phyloP scores from a whole-genome alignment of 2,329 filamentous ascomycete species.

The Neofusicoccum laricinum region DNA sequence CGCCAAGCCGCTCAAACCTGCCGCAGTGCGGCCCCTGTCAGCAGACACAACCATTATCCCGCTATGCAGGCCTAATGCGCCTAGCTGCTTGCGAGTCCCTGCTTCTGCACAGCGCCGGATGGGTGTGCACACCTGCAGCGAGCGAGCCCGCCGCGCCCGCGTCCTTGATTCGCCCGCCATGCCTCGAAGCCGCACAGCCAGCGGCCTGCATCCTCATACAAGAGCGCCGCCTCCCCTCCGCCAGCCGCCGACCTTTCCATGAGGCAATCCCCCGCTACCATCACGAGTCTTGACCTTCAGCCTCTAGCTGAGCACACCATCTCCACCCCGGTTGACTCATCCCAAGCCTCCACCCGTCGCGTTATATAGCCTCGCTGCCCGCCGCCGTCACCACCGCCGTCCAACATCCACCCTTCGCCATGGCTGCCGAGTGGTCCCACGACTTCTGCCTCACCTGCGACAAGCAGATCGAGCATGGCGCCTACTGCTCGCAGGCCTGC shows the following conservation, averaged over 20 bases:
- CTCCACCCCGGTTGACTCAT: conserved; percentile 14
- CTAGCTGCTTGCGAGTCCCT: conserved; percentile 10
- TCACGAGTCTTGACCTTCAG: not conserved
- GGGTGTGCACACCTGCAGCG: conserved; percentile 14
- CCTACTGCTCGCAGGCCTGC: conserved; percentile 92
- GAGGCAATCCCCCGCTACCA: conserved; percentile 4
- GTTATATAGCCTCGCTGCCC: not conserved
- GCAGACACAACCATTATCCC: conserved; percentile 14
- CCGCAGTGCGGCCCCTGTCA: not conserved
- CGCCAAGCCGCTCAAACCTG: conserved; percentile 2
- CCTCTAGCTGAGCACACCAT: conserved; percentile 11
- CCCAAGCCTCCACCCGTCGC: not conserved
- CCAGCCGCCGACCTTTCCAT: not conserved
- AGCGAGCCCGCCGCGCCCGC: conserved; percentile 2
- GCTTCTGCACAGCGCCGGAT: conserved; percentile 9
- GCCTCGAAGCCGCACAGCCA: conserved; percentile 9
- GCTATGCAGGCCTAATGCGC: conserved; percentile 14
- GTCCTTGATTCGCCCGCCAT: conserved; percentile 5
- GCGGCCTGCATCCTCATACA: conserved; percentile 15
- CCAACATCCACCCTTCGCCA: conserved; percentile 20
- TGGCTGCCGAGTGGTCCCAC: conserved; percentile 66
- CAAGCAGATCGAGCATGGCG: conserved; percentile 71
- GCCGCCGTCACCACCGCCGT: not conserved
- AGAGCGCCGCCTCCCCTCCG: conserved; percentile 13
- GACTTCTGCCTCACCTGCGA: conserved; percentile 95